Conservation (phyloP, 1,284 basidiomycete genomes). For the Apiotrichum laibachii region DNA sequence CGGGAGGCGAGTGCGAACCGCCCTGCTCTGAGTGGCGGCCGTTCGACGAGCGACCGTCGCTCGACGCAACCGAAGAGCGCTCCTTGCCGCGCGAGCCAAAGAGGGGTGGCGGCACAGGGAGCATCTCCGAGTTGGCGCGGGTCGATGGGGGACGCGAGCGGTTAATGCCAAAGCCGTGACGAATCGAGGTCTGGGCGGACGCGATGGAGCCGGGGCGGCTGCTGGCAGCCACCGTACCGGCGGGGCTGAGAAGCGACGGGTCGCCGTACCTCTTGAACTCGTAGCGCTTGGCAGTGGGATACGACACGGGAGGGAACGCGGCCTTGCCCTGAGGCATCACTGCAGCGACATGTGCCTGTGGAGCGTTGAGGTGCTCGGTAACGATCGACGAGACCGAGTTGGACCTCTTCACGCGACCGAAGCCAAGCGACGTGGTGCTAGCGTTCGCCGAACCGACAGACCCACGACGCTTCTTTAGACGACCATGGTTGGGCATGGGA, state of each 20-base stretch:
- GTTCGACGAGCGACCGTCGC: slow-evolving; percentile 27
- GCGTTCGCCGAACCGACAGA: slow-evolving; percentile 42
- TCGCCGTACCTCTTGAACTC: slow-evolving; percentile 45
- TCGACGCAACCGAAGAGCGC: slow-evolving; percentile 35
- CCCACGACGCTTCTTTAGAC: slow-evolving; percentile 28
- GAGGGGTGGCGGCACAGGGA: slow-evolving; percentile 31
- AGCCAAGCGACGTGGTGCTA: slow-evolving; percentile 25
- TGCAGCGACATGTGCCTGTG: slow-evolving; percentile 17
- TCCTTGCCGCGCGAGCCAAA: slow-evolving; percentile 12
- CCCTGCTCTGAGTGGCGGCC: slow-evolving; percentile 25
- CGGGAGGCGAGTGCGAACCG: slow-evolving; percentile 24
- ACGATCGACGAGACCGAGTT: slow-evolving; percentile 27
- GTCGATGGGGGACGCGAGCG: slow-evolving; percentile 8
- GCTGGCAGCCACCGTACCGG: slow-evolving; percentile 5
- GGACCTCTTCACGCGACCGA: slow-evolving; percentile 33
- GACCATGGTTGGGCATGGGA: not conserved
- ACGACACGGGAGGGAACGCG: slow-evolving; percentile 44
- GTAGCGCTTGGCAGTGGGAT: slow-evolving; percentile 50
- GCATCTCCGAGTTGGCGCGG: slow-evolving; percentile 10
- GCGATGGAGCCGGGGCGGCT: slow-evolving; percentile 48
- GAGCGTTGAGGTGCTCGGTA: slow-evolving; percentile 9
- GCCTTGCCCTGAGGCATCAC: slow-evolving; percentile 38
- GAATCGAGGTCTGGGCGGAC: slow-evolving; percentile 33
- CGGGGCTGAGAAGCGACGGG: slow-evolving; percentile 3
- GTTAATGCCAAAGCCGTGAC: slow-evolving; percentile 6